Evolutionary conservation across 805 yeast genomes (phyloP).

Genomic region (Candida taoyuanica): DNA sequence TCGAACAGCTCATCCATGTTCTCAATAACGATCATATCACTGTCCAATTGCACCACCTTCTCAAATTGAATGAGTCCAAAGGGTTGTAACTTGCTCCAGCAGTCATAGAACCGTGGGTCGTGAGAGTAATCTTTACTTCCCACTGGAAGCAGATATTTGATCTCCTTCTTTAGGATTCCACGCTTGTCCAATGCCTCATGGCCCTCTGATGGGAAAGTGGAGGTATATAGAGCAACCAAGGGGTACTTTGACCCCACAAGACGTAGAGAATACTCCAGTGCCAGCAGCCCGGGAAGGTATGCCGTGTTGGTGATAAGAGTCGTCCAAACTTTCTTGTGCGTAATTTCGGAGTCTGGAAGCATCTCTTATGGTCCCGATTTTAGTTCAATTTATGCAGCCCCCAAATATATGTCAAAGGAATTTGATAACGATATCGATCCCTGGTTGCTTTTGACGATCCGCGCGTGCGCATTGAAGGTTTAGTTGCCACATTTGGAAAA

Average conservation of each 20-base stretch:
- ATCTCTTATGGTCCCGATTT: no score
- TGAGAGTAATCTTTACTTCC: conserved; percentile 40
- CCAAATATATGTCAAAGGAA: no score
- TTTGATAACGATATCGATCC: no score
- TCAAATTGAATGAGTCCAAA: conserved; percentile 47
- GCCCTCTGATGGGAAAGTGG: conserved; percentile 38
- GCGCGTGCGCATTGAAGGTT: no score
- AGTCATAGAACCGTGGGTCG: conserved; percentile 53
- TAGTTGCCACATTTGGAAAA: no score
- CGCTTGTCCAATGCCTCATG: conserved; percentile 36
- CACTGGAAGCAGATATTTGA: conserved; percentile 41
- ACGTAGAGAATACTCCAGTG: conserved; percentile 45
- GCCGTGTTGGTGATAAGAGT: conserved; percentile 49
- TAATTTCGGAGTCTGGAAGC: conserved; percentile 2
- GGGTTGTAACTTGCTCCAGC: conserved; percentile 59
- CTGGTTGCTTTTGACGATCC: no score
- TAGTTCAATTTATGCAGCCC: no score
- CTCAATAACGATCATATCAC: conserved; percentile 52
- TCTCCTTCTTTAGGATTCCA: conserved; percentile 37
- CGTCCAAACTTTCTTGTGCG: conserved; percentile 41
- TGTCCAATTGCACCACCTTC: conserved; percentile 51
- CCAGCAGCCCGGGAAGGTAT: conserved; percentile 47
- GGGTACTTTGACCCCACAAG: conserved; percentile 43
- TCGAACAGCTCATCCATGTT: conserved; percentile 61
- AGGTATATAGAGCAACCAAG: conserved; percentile 49